Conservation (phyloP, 108 stramenopile species). For the Pseudonitzschia pungens region DNA sequence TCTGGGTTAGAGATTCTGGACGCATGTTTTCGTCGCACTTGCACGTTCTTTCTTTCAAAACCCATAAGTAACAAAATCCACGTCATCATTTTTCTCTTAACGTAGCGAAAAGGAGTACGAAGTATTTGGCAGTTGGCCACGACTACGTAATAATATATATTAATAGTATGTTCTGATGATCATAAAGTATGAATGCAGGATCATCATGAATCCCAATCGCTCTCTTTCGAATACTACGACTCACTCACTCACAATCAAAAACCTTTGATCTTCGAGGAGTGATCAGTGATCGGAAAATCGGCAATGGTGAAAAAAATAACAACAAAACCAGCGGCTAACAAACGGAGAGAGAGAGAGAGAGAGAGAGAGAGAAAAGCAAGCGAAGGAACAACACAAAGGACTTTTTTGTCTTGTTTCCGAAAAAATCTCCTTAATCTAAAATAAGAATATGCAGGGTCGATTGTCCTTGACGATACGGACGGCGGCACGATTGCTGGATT, state of each 20-base stretch:
- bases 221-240: too few species aligned
- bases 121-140: neutral
- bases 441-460: neutral
- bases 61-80: slow-evolving; percentile 3
- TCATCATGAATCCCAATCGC: neutral
- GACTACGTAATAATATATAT: neutral
- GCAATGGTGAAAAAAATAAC: too few species aligned
- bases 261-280: too few species aligned
- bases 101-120: neutral
- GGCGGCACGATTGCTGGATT: slow-evolving; percentile 30
- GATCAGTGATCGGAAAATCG: too few species aligned
- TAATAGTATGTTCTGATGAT: neutral
- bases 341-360: too few species aligned
- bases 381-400: too few species aligned
- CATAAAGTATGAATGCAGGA: neutral
- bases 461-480: slow-evolving; percentile 28
- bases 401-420: too few species aligned
- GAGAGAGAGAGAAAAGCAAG: too few species aligned
- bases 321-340: too few species aligned
- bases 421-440: too few species aligned
- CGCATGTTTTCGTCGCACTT: slow-evolving; percentile 13
- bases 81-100: neutral
- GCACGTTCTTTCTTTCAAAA: slow-evolving; percentile 5
- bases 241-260: too few species aligned
- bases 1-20: neutral